A percentile compares a stretch with the other conserved stretches of the same genome.
Evolutionary conservation across 2,329 filamentous ascomycete genomes (phyloP).

Genomic region (Tolypocladium tundrense): DNA sequence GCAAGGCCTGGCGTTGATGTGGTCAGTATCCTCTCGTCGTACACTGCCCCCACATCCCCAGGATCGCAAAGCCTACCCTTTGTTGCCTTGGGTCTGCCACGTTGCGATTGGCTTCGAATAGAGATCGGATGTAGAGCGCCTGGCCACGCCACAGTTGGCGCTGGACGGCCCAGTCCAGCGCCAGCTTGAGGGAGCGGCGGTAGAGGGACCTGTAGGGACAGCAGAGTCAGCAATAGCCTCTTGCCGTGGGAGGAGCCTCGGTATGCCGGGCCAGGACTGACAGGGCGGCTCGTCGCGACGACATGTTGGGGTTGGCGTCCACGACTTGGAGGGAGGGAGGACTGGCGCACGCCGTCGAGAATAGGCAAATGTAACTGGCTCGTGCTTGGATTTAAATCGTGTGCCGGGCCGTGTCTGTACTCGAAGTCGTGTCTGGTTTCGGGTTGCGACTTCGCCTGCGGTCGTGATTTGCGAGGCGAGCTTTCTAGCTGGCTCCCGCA

Average conservation of each 20-base stretch:
- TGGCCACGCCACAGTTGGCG: slow-evolving; percentile 90
- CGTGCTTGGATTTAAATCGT: background rate
- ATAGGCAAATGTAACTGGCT: background rate
- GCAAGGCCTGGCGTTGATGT: slow-evolving; percentile 51
- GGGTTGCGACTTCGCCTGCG: background rate
- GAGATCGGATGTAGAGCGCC: slow-evolving; percentile 85
- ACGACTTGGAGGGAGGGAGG: background rate
- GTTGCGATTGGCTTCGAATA: slow-evolving; percentile 89
- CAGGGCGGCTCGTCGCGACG: slow-evolving; percentile 38
- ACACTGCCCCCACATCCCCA: background rate
- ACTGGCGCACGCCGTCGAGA: background rate
- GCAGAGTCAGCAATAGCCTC: slow-evolving; percentile 1
- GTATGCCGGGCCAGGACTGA: slow-evolving; percentile 19
- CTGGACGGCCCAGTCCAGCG: slow-evolving; percentile 92
- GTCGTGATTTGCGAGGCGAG: background rate
- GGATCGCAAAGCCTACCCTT: slow-evolving; percentile 46
- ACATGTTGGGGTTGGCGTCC: slow-evolving; percentile 9
- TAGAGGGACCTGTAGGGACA: slow-evolving; percentile 57
- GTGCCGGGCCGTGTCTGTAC: background rate
- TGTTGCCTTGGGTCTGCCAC: slow-evolving; percentile 77
- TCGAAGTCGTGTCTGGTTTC: background rate
- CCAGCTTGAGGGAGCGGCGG: slow-evolving; percentile 82
- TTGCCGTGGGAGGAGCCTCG: background rate
- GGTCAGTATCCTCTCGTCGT: background rate
- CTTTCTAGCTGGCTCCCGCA: background rate